Base-by-base conservation (phyloP, 805 yeast genomes). In the Huiozyma sinensis region DNA sequence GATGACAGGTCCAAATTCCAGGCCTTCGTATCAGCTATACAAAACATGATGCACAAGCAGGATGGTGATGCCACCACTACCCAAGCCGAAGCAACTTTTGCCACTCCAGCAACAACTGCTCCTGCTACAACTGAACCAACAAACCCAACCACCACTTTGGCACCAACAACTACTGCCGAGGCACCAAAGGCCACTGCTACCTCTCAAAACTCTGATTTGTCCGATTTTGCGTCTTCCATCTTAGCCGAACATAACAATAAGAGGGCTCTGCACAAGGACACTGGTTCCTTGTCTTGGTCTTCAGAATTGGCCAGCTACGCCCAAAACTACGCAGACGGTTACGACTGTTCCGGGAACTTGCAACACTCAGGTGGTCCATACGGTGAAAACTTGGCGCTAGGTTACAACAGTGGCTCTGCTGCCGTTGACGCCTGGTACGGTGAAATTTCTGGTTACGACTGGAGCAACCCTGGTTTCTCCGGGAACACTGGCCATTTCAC, bases 351-450 rank as follows among this genome's bases (percentile, higher is more conserved):
- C 6, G 86, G 83, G 50, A 63, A 67, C 43, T 67, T 83, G 51
- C 61, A 70, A 12, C 90, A 83, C 64, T 78, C 87, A 17, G 68
- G 71, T 33, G 51, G 52, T 12, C 40, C 45, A 38, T 80, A 79
- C 59, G 92, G 92, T 66, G 90, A 83, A 60, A 83, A 83, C 66
- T 69, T 83, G 51, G 89, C 88, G 12, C 73, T 77, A 36, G 90
- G 87, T 48, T 72, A 72, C 51, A 47, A 55, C 27, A 31, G 11
- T 11, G 54, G 61, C 24, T 41, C 48, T 13, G 58, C 57, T 38
- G 74, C 73, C 17, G 83, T 81, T 35, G 81, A 79, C 47, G 78
- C 82, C 36, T 83, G 92, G 92, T 83, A 83, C 64, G 62, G 68
- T 47, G 90, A 83, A 67, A 81, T 79, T 50, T 45, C 54, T 8